These are phyloP conservation scores for Phytophthora pseudosyringae DNA, from an alignment of 352 stramenopile species.

Conservation along the genomic window DNA sequence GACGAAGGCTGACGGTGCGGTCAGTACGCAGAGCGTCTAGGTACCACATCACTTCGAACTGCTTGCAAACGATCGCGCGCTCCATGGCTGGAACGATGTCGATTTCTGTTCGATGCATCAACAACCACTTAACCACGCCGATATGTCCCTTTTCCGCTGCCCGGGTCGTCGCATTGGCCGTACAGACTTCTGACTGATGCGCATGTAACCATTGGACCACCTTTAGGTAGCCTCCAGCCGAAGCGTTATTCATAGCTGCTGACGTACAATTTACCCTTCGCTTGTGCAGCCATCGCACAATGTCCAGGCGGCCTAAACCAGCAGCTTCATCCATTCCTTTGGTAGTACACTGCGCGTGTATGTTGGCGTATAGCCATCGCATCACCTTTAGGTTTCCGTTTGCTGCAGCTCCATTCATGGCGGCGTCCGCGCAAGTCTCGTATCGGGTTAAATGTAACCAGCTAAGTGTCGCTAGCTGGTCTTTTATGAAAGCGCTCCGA, in stretches of 20 bases:
- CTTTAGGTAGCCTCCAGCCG: not conserved
- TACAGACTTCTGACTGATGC: not conserved
- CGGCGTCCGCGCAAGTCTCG: not conserved
- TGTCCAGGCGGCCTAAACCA: not conserved
- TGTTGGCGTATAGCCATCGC: conserved; percentile 8
- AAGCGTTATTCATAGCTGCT: conserved; percentile 1
- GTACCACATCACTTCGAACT: no score
- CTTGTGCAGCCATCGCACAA: not conserved
- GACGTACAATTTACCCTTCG: not conserved
- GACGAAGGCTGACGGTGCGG: no score
- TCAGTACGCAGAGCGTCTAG: no score
- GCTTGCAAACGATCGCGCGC: no score
- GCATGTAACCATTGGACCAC: not conserved
- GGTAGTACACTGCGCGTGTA: not conserved
- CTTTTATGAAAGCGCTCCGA: not conserved
- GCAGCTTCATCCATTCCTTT: conserved; percentile 1
- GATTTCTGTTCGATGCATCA: not conserved
- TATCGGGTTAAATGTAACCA: not conserved
- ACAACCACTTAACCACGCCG: not conserved
- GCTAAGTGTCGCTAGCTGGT: not conserved
- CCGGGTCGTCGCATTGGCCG: not conserved
- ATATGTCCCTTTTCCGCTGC: conserved; percentile 3
- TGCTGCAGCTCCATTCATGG: conserved; percentile 5
- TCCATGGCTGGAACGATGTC: no score
- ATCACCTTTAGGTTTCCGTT: conserved; percentile 7